These are phyloP conservation scores for Paratinospora sagittata DNA, from an alignment of 164 flowering plant species.

Conservation along the genomic window DNA sequence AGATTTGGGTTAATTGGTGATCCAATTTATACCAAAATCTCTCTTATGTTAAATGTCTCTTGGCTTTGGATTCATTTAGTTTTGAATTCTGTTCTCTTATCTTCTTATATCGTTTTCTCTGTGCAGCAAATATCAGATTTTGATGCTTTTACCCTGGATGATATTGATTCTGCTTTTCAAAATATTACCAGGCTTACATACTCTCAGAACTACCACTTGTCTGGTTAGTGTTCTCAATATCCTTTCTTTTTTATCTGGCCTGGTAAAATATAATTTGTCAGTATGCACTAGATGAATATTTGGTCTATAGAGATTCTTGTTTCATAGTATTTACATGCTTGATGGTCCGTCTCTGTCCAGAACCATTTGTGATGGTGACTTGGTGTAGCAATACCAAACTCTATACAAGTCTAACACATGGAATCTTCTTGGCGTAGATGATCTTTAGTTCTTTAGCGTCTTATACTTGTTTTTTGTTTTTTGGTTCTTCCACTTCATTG, in stretches of 20 bases:
- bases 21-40: too few species aligned
- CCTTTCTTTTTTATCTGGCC: background rate
- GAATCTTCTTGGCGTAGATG: background rate
- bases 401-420: background rate
- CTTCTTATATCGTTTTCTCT: background rate
- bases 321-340: background rate
- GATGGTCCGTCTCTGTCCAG: background rate
- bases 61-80: background rate
- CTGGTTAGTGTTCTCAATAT: conserved; percentile 37
- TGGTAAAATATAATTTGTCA: background rate
- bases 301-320: background rate
- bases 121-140: conserved; percentile 97
- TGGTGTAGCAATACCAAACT: background rate
- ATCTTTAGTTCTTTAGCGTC: background rate
- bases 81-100: conserved; percentile 11
- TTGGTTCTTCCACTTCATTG: background rate
- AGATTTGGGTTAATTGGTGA: too few species aligned
- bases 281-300: background rate
- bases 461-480: background rate
- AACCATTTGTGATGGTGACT: background rate
- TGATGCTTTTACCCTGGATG: conserved; percentile 84
- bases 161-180: conserved; percentile 91
- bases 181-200: conserved; percentile 71
- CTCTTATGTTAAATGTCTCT: too few species aligned
- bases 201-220: conserved; percentile 77